Evolutionary conservation across 352 stramenopile species (phyloP).

Genomic region (Pythium utonaiense): DNA sequence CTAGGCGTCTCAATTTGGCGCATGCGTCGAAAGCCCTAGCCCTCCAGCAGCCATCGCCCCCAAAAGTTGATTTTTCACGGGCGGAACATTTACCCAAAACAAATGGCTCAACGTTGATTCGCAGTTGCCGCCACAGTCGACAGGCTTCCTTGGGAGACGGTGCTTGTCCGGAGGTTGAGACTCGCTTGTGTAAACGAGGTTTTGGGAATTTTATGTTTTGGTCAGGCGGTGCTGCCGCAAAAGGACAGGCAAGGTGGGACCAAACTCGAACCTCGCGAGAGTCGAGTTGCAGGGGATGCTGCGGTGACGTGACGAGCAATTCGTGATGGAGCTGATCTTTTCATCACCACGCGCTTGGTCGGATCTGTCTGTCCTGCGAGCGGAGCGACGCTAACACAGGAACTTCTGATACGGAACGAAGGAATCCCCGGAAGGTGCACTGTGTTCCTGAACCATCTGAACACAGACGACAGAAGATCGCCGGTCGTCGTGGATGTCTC

Average conservation of each 20-base stretch:
- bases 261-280: too few relatives aligned
- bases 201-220: not conserved
- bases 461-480: not conserved
- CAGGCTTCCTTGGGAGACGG: not conserved
- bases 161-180: not conserved
- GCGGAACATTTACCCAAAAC: not conserved
- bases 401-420: too few relatives aligned
- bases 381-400: too few relatives aligned
- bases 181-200: not conserved
- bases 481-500: not conserved
- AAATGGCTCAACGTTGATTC: not conserved
- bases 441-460: not conserved
- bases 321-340: not conserved
- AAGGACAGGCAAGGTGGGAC: too few relatives aligned
- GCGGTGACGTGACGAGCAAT: too few relatives aligned
- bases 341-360: too few relatives aligned
- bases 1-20: not conserved
- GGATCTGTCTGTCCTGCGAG: too few relatives aligned
- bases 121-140: not conserved
- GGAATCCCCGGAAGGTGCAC: too few relatives aligned
- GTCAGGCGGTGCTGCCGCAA: too few relatives aligned
- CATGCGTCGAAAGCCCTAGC: not conserved
- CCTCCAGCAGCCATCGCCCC: not conserved
- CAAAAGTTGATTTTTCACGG: not conserved
- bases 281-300: not conserved